A percentile compares a stretch with the other conserved stretches of the same genome.
Conservation (phyloP, 257 asterid species). For the Leonotis leonurus region DNA sequence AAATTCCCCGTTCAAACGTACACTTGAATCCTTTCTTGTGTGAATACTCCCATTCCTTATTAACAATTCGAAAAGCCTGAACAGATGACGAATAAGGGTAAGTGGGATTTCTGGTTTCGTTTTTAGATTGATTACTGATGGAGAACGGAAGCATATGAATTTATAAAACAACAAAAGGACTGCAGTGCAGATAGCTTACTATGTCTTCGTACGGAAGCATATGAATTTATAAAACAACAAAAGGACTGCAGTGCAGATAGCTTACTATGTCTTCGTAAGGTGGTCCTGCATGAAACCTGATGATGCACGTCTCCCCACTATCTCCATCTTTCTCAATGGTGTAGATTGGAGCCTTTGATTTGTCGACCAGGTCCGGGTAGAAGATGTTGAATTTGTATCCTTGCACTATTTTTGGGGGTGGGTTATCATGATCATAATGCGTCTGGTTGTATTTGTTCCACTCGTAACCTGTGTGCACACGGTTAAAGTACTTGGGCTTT, state of each 20-base stretch:
- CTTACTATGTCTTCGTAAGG: conserved; percentile 85
- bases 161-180: not conserved
- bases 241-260: too few relatives aligned
- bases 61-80: conserved; percentile 72
- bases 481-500: conserved; percentile 76
- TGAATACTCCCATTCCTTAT: conserved; percentile 82
- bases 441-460: conserved; percentile 92
- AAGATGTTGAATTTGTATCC: conserved; percentile 88
- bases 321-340: conserved; percentile 77
- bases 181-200: conserved; percentile 44
- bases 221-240: not conserved
- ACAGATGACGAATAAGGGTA: not conserved
- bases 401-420: conserved; percentile 85
- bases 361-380: conserved; percentile 81
- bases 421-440: conserved; percentile 76
- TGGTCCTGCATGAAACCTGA: conserved; percentile 78
- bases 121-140: not conserved
- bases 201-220: conserved; percentile 87
- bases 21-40: conserved; percentile 85
- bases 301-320: conserved; percentile 70
- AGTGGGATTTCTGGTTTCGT: not conserved
- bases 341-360: conserved; percentile 60
- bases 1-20: conserved; percentile 73
- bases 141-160: too few relatives aligned
- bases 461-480: conserved; percentile 82